Percentiles rank a stretch among this genome's conserved stretches.
These are phyloP conservation scores for Candida loeiensis DNA, from an alignment of 805 yeast species.

Conservation along the genomic window DNA sequence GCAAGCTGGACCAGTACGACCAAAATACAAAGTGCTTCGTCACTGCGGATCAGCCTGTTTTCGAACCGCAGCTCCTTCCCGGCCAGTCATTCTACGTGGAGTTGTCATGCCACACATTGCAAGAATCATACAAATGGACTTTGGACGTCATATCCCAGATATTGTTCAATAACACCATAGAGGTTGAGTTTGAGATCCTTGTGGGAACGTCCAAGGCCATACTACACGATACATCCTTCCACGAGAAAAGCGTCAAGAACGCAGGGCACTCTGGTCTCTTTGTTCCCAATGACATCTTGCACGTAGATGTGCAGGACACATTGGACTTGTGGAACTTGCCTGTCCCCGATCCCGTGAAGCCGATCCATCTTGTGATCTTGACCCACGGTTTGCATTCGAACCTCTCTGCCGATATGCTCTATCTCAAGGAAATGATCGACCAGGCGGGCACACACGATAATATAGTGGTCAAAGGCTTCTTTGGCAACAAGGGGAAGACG, in stretches of 20 bases:
- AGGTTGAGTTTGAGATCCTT: conserved; percentile 61
- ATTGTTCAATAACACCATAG: conserved; percentile 65
- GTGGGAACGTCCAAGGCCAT: conserved; percentile 46
- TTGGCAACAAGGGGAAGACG: conserved; percentile 82
- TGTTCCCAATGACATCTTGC: conserved; percentile 27
- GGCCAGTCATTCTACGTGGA: conserved; percentile 62
- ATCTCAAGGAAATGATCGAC: conserved; percentile 77
- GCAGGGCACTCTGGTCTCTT: conserved; percentile 29
- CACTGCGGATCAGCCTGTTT: conserved; percentile 75
- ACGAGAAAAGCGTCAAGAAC: conserved; percentile 19
- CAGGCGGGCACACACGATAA: conserved; percentile 49
- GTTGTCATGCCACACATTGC: conserved; percentile 60
- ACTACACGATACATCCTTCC: conserved; percentile 28
- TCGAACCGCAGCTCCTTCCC: conserved; percentile 68
- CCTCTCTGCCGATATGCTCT: conserved; percentile 85
- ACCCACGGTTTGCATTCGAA: conserved; percentile 95
- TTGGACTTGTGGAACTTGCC: conserved; percentile 75
- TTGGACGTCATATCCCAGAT: conserved; percentile 81
- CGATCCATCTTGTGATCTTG: conserved; percentile 77
- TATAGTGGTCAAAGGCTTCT: conserved; percentile 76
- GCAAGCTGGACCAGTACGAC: conserved; percentile 63
- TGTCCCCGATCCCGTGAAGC: conserved; percentile 40
- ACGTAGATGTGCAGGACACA: conserved; percentile 56
- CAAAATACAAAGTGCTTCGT: conserved; percentile 52
- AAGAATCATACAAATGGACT: conserved; percentile 63